Evolutionary conservation across 192 early-diverging fungal genomes (phyloP).

Genomic region (Rhizoclosmatium sp.): DNA sequence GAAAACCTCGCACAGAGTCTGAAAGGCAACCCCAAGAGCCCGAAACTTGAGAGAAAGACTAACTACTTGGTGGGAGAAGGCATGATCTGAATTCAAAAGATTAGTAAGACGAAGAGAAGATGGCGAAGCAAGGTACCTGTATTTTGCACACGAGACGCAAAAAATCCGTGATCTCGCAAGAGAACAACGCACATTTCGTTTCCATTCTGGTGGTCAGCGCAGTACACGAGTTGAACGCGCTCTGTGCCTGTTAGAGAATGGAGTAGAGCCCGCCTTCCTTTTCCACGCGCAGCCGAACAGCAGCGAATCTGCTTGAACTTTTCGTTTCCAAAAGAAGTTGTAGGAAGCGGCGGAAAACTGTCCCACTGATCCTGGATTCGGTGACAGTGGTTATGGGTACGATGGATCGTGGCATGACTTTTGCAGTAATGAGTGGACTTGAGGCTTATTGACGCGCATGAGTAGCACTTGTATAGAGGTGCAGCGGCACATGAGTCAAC

Average conservation of each 20-base stretch:
- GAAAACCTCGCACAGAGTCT: constrained; percentile 4
- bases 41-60: neutral
- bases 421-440: neutral
- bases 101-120: too few relatives aligned
- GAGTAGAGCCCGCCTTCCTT: neutral
- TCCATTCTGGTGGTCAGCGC: neutral
- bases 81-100: neutral
- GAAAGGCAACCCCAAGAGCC: constrained; percentile 3
- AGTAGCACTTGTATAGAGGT: too few relatives aligned
- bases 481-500: too few relatives aligned
- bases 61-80: neutral
- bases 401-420: neutral
- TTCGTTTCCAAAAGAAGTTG: neutral
- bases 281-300: neutral
- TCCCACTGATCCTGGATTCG: neutral
- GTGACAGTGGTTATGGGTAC: neutral
- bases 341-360: neutral
- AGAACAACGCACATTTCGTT: neutral
- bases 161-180: neutral
- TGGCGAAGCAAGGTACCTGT: neutral
- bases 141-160: neutral
- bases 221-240: neutral
- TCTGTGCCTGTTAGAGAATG: neutral
- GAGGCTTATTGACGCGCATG: too few relatives aligned
- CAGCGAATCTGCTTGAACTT: neutral